Conservation (phyloP, 306 rosid species). For the Crotalaria pallida region DNA sequence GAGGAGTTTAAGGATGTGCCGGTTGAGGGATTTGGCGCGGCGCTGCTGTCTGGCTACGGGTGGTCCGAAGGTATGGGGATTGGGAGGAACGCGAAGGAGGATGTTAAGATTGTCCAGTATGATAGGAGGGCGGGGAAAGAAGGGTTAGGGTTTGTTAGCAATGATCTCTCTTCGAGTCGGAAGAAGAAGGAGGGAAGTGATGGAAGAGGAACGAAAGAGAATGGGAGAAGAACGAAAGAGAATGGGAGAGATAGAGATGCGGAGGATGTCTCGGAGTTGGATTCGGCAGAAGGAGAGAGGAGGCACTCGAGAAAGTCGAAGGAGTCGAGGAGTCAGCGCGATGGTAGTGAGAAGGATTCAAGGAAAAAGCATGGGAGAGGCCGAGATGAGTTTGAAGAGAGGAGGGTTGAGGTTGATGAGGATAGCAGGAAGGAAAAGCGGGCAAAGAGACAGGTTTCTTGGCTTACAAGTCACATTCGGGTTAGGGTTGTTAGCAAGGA, state of each 20-base stretch:
- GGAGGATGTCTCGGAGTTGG: conserved; percentile 48
- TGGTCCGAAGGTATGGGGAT: conserved; percentile 85
- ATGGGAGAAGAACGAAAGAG: not conserved
- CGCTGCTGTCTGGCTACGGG: conserved; percentile 79
- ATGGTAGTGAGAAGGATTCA: conserved; percentile 18
- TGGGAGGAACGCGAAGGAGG: conserved; percentile 67
- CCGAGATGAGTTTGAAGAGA: conserved; percentile 8
- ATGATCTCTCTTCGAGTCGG: not conserved
- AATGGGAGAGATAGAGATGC: not conserved
- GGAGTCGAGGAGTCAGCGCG: conserved; percentile 31
- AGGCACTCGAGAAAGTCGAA: conserved; percentile 49
- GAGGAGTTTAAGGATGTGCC: conserved; percentile 68
- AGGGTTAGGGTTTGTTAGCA: conserved; percentile 68
- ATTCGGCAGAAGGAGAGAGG: conserved; percentile 62
- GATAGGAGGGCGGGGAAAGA: conserved; percentile 48
- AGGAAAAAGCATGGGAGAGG: conserved; percentile 10
- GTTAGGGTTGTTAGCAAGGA: conserved; percentile 63
- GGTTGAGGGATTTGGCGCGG: conserved; percentile 74
- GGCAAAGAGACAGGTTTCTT: conserved; percentile 31
- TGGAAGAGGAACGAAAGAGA: not conserved
- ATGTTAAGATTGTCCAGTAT: conserved; percentile 50
- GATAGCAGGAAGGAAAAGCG: conserved; percentile 19
- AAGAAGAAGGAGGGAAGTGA: not conserved
- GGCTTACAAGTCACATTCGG: conserved; percentile 83
- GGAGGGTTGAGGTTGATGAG: not conserved